These are phyloP conservation scores for Thalassiosira ordinaria DNA, from an alignment of 352 stramenopile genomes.

Conservation along the genomic window DNA sequence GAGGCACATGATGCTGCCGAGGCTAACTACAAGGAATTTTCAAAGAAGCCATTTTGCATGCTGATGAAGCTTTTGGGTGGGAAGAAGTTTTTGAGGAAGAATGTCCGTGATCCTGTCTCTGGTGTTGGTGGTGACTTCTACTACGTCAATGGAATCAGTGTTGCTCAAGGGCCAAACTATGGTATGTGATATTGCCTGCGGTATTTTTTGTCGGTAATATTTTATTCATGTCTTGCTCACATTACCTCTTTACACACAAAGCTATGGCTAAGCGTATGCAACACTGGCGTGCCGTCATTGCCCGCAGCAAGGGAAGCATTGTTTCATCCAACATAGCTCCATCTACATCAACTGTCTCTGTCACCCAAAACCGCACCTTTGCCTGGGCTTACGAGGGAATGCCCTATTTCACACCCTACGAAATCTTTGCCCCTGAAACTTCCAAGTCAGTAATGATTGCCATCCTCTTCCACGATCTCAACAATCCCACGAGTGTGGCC, in stretches of 20 bases:
- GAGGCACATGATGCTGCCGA: conserved; percentile 83
- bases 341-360: conserved; percentile 88
- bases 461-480: conserved; percentile 84
- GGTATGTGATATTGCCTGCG: too few species aligned
- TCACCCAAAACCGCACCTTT: conserved; percentile 85
- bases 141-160: conserved; percentile 77
- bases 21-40: conserved; percentile 78
- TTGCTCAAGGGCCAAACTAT: conserved; percentile 90
- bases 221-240: not conserved
- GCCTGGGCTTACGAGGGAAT: conserved; percentile 87
- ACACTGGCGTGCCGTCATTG: conserved; percentile 89
- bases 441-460: conserved; percentile 87
- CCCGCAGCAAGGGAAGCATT: conserved; percentile 84
- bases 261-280: conserved; percentile 90
- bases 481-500: conserved; percentile 65
- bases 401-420: conserved; percentile 85
- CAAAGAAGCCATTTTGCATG: conserved; percentile 63
- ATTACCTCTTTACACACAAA: not conserved
- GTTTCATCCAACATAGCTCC: conserved; percentile 91
- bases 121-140: conserved; percentile 68
- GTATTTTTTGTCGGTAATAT: too few species aligned
- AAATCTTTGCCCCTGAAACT: conserved; percentile 86
- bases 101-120: conserved; percentile 65
- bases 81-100: conserved; percentile 81
- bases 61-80: conserved; percentile 72